These are phyloP conservation scores for Lactifluus volemus DNA, from an alignment of 768 basidiomycete genomes.

Conservation along the genomic window DNA sequence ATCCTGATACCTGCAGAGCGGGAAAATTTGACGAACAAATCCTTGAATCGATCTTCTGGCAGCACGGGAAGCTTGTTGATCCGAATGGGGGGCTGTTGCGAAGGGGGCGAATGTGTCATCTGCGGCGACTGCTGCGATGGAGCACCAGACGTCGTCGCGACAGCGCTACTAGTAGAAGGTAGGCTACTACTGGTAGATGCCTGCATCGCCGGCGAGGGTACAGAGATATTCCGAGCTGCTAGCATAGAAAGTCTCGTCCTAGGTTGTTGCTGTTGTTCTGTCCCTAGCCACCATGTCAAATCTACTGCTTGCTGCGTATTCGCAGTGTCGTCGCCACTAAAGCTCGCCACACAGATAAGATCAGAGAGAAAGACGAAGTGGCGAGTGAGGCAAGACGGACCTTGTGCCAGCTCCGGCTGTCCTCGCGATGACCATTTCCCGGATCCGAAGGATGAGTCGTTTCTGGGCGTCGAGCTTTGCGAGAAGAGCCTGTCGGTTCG, in stretches of 20 bases:
- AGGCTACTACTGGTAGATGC: neutral
- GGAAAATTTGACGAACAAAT: neutral
- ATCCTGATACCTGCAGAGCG: neutral
- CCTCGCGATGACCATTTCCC: neutral
- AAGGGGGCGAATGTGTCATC: neutral
- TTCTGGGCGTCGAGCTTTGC: neutral
- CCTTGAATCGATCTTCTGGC: conserved; percentile 8
- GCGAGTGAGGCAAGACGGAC: too few relatives aligned
- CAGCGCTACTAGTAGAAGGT: neutral
- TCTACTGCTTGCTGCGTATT: neutral
- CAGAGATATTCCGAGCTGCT: neutral
- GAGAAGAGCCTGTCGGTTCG: neutral
- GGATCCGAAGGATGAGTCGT: neutral
- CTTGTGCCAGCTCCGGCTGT: neutral
- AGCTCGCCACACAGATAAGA: too few relatives aligned
- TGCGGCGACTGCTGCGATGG: conserved; percentile 4
- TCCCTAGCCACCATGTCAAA: neutral
- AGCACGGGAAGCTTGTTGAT: neutral
- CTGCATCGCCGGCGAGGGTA: neutral
- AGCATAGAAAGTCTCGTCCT: neutral
- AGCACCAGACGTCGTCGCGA: neutral
- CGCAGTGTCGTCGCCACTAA: neutral
- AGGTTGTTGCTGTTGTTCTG: neutral
- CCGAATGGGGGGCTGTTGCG: neutral
- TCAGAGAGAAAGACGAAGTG: neutral